A percentile compares a stretch with the other conserved stretches of the same genome.
Evolutionary conservation across 164 flowering plant species (phyloP).

Genomic region (Santalum album): DNA sequence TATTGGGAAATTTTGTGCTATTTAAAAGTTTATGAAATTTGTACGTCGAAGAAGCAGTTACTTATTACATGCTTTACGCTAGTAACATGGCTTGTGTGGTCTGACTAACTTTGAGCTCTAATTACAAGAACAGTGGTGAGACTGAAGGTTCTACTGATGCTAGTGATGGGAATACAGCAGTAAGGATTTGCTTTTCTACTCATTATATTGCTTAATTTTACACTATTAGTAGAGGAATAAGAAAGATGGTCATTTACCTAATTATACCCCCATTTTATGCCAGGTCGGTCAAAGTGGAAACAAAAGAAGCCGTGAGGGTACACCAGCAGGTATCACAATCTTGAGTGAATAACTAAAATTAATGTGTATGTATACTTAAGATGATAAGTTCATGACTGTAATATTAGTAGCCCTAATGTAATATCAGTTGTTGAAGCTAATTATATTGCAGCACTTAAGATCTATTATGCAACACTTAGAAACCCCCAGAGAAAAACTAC

Average conservation of each 20-base stretch:
- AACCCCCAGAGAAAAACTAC: no score
- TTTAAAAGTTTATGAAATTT: no score
- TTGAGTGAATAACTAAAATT: background rate
- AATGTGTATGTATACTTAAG: background rate
- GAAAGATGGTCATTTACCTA: background rate
- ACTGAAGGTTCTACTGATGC: constrained; percentile 72
- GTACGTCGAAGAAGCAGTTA: no score
- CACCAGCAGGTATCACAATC: constrained; percentile 36
- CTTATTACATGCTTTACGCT: no score
- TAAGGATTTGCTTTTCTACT: constrained; percentile 10
- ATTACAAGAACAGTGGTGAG: constrained; percentile 29
- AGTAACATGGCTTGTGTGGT: background rate
- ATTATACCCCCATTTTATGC: constrained; percentile 3
- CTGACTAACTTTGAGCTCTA: background rate
- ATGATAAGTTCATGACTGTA: background rate
- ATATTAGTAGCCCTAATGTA: no score
- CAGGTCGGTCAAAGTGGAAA: constrained; percentile 42
- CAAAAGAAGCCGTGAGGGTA: constrained; percentile 57
- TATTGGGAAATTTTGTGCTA: no score
- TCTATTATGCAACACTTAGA: no score
- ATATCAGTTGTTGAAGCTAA: no score
- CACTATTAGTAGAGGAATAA: no score
- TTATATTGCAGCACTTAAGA: no score
- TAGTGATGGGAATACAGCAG: constrained; percentile 58
- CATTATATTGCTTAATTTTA: no score